Evolutionary conservation across 352 stramenopile genomes (phyloP), one percentile per base, ranked within the genome.

Genomic region (Phytophthora nicotianae): DNA sequence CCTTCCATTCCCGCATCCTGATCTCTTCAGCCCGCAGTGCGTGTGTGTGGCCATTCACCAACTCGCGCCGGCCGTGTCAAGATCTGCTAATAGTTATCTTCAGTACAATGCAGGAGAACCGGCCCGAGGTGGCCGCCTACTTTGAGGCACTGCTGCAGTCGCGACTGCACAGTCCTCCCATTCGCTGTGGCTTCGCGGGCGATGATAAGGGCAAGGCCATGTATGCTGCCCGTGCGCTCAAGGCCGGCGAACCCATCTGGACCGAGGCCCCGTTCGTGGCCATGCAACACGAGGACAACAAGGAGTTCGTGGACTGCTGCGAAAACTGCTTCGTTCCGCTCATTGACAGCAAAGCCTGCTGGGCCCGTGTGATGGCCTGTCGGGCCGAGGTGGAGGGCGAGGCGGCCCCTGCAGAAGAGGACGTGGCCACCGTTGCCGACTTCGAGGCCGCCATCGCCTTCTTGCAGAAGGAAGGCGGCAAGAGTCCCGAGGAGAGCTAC

Each of bases 201-300:
- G 74, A 81, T n/a, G 50, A 58, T 50, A 91, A 91, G 52, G 86
- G 86, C 55, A 93, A 92, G 50, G 84, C 74, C 21, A 87, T 95
- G 46, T 92, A 77, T 68, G 82, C 86, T 4, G 64, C 46, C 17
- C 81, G 75, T 29, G 56, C 52, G 24, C 63, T 95, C 32, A 77
- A 72, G 45, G 75, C 79, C n/a, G 86, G 86, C 37, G 76, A 91
- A 43, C 73, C 72, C 20, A 83, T 93, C 26, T 91, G 82, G 81
- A 91, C 77, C 37, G 84, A 93, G 49, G 42, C 75, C 20, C 82
- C 84, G n/a, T 83, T 88, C 38, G 74, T 93, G 13, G 84, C 77
- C 33, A 89, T 93, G 78, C 84, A 91, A 68, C 74, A 89, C 57
- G 75, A 86, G 52, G 80, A 89, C 75, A 94, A 93, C 66, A 89